Evolutionary conservation across 108 stramenopile species (phyloP).

Genomic region (Asterionellopsis glacialis): DNA sequence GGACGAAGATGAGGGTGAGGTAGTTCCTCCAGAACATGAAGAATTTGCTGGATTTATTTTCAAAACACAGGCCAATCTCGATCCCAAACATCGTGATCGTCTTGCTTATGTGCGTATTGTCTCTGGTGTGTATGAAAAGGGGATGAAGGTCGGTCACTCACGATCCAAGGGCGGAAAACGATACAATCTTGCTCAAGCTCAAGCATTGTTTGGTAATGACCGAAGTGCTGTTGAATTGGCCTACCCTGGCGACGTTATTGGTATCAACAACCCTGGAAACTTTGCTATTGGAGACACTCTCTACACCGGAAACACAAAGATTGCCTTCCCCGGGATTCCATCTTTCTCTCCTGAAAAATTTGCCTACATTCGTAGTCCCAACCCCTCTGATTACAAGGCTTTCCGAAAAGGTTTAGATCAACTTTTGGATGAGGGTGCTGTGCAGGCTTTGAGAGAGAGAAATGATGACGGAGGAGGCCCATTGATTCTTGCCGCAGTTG

Average conservation of each 20-base stretch:
- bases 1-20: conserved; percentile 35
- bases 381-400: conserved; percentile 89
- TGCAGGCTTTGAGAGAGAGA: conserved; percentile 89
- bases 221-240: conserved; percentile 84
- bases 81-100: conserved; percentile 94
- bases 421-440: conserved; percentile 91
- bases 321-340: conserved; percentile 92
- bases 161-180: conserved; percentile 77
- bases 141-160: conserved; percentile 90
- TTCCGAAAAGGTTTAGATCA: conserved; percentile 91
- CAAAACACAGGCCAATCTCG: conserved; percentile 96
- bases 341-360: conserved; percentile 93
- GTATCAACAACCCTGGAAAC: conserved; percentile 93
- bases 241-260: conserved; percentile 95
- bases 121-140: conserved; percentile 88
- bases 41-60: conserved; percentile 96
- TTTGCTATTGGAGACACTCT: conserved; percentile 89
- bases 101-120: conserved; percentile 91
- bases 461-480: conserved; percentile 92
- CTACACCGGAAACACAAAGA: conserved; percentile 59
- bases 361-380: conserved; percentile 86
- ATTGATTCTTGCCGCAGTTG: conserved; percentile 91
- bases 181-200: conserved; percentile 93
- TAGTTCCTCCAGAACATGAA: conserved; percentile 64
- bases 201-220: conserved; percentile 89